phyloP scores from a whole-genome alignment of 371 early-diverging fungal genomes.

The Rhizopus delemar region DNA sequence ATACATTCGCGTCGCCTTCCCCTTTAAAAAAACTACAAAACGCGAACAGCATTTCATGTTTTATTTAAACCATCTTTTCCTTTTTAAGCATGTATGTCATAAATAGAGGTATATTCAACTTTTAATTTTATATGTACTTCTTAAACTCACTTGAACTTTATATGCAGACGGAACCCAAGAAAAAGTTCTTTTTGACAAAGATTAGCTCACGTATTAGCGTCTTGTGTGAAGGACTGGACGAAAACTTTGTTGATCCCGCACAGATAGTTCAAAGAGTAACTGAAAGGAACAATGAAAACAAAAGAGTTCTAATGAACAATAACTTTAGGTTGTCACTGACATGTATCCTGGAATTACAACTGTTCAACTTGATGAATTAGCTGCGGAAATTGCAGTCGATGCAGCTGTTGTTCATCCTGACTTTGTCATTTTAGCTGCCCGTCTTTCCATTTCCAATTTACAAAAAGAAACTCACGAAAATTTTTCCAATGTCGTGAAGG shows the following conservation, averaged over 20 bases:
- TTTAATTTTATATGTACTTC: not conserved
- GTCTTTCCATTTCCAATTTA: slow-evolving; percentile 96
- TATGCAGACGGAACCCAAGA: slow-evolving; percentile 84
- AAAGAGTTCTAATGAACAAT: no score
- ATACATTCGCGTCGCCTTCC: no score
- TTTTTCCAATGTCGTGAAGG: slow-evolving; percentile 88
- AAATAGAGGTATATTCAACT: slow-evolving; percentile 63
- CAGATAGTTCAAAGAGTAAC: slow-evolving; percentile 75
- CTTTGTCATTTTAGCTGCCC: slow-evolving; percentile 96
- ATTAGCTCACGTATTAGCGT: slow-evolving; percentile 85
- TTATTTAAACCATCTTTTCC: no score
- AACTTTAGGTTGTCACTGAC: slow-evolving; percentile 82
- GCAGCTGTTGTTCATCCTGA: slow-evolving; percentile 98
- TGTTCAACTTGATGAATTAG: slow-evolving; percentile 94
- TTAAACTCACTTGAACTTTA: not conserved
- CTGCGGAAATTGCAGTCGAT: slow-evolving; percentile 96
- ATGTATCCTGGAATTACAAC: slow-evolving; percentile 97
- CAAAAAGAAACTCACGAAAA: slow-evolving; percentile 95
- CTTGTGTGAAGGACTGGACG: slow-evolving; percentile 92
- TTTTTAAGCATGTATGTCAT: slow-evolving; percentile 66
- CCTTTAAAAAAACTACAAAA: no score
- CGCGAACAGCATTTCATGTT: no score
- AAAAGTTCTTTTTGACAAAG: slow-evolving; percentile 94
- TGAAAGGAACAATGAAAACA: no score
- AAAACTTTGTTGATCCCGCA: slow-evolving; percentile 89